Conservation (phyloP, 345 rosid genomes). For the Firmiana major region DNA sequence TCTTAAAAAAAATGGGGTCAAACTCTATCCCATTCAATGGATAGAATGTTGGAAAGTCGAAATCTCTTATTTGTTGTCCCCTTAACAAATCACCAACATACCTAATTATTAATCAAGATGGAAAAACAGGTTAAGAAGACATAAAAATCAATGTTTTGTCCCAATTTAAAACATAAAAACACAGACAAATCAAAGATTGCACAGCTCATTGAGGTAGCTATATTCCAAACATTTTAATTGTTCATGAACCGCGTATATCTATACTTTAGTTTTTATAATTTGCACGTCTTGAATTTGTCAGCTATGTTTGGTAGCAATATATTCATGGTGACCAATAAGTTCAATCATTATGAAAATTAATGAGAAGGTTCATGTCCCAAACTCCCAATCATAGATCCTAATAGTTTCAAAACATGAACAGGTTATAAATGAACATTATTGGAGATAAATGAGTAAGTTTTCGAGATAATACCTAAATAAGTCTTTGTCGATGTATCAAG, state of each 20-base stretch:
- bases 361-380: too few species aligned
- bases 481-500: too few species aligned
- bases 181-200: neutral
- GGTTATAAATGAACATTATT: neutral
- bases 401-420: neutral
- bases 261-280: neutral
- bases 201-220: neutral
- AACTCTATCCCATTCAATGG: constrained; percentile 1
- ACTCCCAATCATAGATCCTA: too few species aligned
- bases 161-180: neutral
- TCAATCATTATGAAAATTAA: neutral
- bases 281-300: neutral
- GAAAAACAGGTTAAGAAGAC: too few species aligned
- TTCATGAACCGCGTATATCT: neutral
- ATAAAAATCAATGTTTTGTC: too few species aligned
- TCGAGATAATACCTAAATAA: too few species aligned
- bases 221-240: neutral
- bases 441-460: too few species aligned
- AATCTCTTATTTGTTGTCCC: neutral
- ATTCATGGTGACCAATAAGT: neutral
- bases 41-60: neutral
- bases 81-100: neutral
- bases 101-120: too few species aligned
- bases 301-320: neutral
- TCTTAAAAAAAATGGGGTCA: neutral